A percentile compares a stretch with the other conserved stretches of the same genome.
Evolutionary conservation across 441 rosid genomes (phyloP).

Genomic region (Pelargonium cotyledonis): DNA sequence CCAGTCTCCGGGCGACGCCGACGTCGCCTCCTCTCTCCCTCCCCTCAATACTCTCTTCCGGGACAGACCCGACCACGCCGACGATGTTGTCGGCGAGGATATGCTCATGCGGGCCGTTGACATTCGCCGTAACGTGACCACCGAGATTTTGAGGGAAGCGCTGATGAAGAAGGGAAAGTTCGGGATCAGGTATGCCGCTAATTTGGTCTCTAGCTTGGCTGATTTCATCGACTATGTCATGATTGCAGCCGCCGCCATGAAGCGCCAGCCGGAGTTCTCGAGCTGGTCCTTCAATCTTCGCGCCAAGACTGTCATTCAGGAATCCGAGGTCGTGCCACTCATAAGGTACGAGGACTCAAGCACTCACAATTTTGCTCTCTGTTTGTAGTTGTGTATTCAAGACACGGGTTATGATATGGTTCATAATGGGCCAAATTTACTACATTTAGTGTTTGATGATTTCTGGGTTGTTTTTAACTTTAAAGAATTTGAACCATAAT

Average conservation of each 20-base stretch:
- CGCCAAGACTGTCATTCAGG: slow-evolving; percentile 49
- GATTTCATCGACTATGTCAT: slow-evolving; percentile 62
- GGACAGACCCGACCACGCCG: slow-evolving; percentile 11
- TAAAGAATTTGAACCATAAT: not conserved
- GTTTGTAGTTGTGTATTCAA: not conserved
- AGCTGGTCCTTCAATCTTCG: slow-evolving; percentile 47
- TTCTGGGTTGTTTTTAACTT: not conserved
- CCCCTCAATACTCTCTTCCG: slow-evolving; percentile 35
- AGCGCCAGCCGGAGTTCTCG: slow-evolving; percentile 45
- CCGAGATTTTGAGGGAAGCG: slow-evolving; percentile 57
- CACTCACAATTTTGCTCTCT: not conserved
- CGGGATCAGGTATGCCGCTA: slow-evolving; percentile 70
- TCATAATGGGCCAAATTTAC: not conserved
- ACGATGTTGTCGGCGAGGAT: slow-evolving; percentile 39
- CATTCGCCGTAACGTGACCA: slow-evolving; percentile 62
- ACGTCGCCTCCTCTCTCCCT: slow-evolving; percentile 32
- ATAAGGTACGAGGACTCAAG: slow-evolving; percentile 40
- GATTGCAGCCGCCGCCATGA: slow-evolving; percentile 79
- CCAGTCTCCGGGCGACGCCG: slow-evolving; percentile 30
- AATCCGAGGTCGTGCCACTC: slow-evolving; percentile 59
- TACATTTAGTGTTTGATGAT: not conserved
- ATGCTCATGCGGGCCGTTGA: slow-evolving; percentile 63
- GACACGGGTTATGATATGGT: too few relatives aligned
- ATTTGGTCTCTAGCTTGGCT: slow-evolving; percentile 45
- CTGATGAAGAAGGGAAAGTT: slow-evolving; percentile 59